A percentile compares a stretch with the other conserved stretches of the same genome.
Evolutionary conservation across 2,329 filamentous ascomycete genomes (phyloP).

Genomic region (Xylaria sp.): DNA sequence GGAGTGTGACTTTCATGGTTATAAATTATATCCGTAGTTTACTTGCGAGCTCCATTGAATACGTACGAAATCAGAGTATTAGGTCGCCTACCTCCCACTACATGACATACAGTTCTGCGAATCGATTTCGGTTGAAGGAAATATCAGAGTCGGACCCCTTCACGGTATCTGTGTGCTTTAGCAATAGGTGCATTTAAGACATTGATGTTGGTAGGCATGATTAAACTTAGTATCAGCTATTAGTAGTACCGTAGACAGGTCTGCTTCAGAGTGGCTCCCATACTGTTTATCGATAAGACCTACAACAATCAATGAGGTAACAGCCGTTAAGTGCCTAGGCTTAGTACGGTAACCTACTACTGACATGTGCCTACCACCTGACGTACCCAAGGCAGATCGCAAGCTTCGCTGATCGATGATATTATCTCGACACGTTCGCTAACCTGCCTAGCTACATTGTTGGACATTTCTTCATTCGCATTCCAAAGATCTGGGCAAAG

Average conservation of each 20-base stretch:
- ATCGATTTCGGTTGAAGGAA: no score
- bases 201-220: not conserved
- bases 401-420: not conserved
- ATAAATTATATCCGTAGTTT: no score
- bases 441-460: not conserved
- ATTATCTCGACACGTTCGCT: not conserved
- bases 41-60: no score
- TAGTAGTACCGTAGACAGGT: no score
- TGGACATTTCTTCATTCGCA: not conserved
- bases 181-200: not conserved
- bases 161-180: no score
- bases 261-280: not conserved
- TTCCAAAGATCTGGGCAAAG: not conserved
- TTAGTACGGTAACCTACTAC: not conserved
- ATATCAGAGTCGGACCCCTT: no score
- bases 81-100: not conserved
- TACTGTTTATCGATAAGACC: slow-evolving; percentile 14
- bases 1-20: no score
- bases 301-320: slow-evolving; percentile 24
- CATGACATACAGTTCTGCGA: no score
- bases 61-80: no score
- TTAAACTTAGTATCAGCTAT: not conserved
- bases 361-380: not conserved
- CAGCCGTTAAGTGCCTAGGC: slow-evolving; percentile 2
- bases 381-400: slow-evolving; percentile 1